phyloP scores from a whole-genome alignment of 179 eudicot species.

The Sideroxylon spinosum region DNA sequence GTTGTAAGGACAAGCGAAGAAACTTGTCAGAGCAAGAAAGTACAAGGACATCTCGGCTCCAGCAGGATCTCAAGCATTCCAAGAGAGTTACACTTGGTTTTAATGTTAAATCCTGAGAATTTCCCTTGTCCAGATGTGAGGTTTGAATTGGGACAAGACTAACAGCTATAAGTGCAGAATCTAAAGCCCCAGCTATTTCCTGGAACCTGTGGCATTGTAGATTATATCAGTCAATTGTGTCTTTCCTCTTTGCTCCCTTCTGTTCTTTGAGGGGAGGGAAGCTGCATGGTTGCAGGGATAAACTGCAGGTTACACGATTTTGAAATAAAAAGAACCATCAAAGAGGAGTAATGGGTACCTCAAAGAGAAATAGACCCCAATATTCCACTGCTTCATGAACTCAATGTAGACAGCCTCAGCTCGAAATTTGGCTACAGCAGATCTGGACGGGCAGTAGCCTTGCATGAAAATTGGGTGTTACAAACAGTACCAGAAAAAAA shows the following conservation, averaged over 20 bases:
- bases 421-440: constrained; percentile 72
- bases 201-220: constrained; percentile 62
- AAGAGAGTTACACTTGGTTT: constrained; percentile 71
- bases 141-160: constrained; percentile 44
- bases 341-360: constrained; percentile 46
- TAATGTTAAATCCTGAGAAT: constrained; percentile 43
- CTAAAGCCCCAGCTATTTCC: constrained; percentile 95
- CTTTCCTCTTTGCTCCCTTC: neutral
- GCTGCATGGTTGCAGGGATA: neutral
- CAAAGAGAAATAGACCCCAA: constrained; percentile 92
- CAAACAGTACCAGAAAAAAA: constrained; percentile 15
- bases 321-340: constrained; percentile 6
- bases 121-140: constrained; percentile 34
- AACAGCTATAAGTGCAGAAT: constrained; percentile 65
- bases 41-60: constrained; percentile 87
- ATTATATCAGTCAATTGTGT: neutral
- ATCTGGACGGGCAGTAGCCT: constrained; percentile 84
- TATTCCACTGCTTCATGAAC: constrained; percentile 96
- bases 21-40: constrained; percentile 87
- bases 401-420: constrained; percentile 76
- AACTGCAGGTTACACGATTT: neutral
- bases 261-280: neutral
- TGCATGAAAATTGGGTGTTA: constrained; percentile 35
- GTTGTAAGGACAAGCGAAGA: constrained; percentile 83
- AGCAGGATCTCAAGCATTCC: constrained; percentile 84